phyloP scores from a whole-genome alignment of 2,329 filamentous ascomycete species.

The Aureobasidium namibiae region DNA sequence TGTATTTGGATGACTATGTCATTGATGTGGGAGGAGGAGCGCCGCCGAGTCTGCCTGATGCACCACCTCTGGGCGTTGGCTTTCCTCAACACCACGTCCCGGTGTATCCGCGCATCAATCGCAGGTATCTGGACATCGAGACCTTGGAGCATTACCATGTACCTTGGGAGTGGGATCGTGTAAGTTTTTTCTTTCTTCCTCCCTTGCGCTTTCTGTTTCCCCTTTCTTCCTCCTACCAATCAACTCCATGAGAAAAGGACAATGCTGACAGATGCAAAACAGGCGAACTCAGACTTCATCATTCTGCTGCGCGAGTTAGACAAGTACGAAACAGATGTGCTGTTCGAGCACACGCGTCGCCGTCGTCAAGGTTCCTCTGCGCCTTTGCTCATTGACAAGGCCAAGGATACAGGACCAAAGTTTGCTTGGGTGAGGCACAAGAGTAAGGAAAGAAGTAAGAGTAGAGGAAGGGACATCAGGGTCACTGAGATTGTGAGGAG shows the following conservation, averaged over 20 bases:
- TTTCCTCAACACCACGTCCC: conserved; percentile 21
- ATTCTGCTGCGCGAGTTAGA: conserved; percentile 44
- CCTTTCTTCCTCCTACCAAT: not conserved
- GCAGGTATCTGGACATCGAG: conserved; percentile 37
- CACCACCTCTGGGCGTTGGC: not conserved
- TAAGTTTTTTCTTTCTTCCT: conserved; percentile 27
- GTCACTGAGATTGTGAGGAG: conserved; percentile 7
- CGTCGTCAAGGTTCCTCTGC: conserved; percentile 24
- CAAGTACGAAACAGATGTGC: conserved; percentile 38
- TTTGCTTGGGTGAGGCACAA: conserved; percentile 1
- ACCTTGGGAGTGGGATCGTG: conserved; percentile 39
- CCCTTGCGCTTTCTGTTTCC: not conserved
- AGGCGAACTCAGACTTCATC: conserved; percentile 39
- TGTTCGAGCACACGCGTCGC: conserved; percentile 43
- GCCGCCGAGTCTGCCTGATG: not conserved
- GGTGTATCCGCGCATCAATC: conserved; percentile 40
- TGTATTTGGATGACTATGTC: not conserved
- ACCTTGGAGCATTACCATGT: conserved; percentile 41
- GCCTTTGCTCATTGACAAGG: conserved; percentile 1
- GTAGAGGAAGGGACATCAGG: conserved; percentile 3
- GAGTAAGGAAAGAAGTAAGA: conserved; percentile 2
- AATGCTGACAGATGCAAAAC: not conserved
- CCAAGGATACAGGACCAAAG: not conserved
- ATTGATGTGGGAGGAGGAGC: not conserved
- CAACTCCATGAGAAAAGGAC: not conserved